These are phyloP conservation scores for Euphrasia arctica DNA, from an alignment of 305 asterid genomes.

Conservation along the genomic window DNA sequence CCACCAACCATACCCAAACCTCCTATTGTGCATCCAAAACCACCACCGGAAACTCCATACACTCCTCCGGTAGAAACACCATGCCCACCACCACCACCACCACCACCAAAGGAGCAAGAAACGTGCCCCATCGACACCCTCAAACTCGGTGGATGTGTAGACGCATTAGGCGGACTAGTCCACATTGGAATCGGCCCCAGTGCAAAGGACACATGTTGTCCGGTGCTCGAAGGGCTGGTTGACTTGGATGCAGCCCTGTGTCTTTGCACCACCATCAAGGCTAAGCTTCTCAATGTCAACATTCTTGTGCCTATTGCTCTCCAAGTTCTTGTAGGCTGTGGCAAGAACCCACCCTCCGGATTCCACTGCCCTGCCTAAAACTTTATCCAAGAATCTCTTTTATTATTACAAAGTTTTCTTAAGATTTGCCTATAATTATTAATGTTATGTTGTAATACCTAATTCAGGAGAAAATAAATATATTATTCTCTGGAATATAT, in stretches of 20 bases:
- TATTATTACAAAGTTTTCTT: neutral
- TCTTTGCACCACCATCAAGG: conserved; percentile 69
- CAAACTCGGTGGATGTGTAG: conserved; percentile 59
- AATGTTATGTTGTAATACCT: neutral
- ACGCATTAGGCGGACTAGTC: conserved; percentile 46
- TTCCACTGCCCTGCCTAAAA: conserved; percentile 51
- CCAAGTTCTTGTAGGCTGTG: conserved; percentile 56
- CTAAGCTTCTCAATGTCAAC: conserved; percentile 54
- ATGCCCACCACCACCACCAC: conserved; percentile 29
- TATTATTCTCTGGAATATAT: too few relatives aligned
- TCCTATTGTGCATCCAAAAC: conserved; percentile 22
- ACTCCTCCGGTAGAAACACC: conserved; percentile 24
- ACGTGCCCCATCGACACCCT: conserved; percentile 59
- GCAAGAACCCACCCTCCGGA: conserved; percentile 55
- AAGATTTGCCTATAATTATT: neutral
- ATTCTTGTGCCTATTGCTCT: conserved; percentile 57
- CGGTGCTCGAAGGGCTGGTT: conserved; percentile 49
- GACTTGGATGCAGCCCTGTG: conserved; percentile 69
- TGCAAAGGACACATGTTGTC: conserved; percentile 54
- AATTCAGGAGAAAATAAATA: neutral
- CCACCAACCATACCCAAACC: conserved; percentile 30
- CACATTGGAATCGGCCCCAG: conserved; percentile 54
- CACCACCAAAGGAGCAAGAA: conserved; percentile 30
- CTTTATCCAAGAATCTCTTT: neutral
- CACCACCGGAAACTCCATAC: conserved; percentile 23